Evolutionary conservation across 371 early-diverging fungal species (phyloP).

Genomic region (Apophysomyces elegans): DNA sequence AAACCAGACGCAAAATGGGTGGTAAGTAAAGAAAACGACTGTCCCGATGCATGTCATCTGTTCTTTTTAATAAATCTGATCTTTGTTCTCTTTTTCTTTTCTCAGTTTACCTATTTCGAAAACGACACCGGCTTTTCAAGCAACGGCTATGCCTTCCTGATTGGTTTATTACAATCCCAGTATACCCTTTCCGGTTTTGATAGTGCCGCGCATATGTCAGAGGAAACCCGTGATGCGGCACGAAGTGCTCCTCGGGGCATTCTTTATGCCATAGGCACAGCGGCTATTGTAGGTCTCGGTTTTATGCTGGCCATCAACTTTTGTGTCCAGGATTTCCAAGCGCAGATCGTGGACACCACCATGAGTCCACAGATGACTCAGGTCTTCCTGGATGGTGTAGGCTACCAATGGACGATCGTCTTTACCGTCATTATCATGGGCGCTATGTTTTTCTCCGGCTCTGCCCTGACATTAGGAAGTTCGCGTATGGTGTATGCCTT

Average conservation of each 20-base stretch:
- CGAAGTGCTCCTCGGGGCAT: constrained; percentile 71
- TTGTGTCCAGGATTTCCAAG: constrained; percentile 61
- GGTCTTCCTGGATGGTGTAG: constrained; percentile 65
- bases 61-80: too few relatives aligned
- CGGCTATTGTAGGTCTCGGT: constrained; percentile 58
- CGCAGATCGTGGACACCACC: constrained; percentile 46
- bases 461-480: constrained; percentile 53
- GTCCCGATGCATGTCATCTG: too few relatives aligned
- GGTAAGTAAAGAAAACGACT: constrained; percentile 11
- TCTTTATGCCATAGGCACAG: constrained; percentile 55
- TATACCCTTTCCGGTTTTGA: constrained; percentile 75
- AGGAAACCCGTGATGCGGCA: constrained; percentile 72
- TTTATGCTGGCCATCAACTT: constrained; percentile 63
- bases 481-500: constrained; percentile 79
- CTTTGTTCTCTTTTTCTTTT: too few relatives aligned
- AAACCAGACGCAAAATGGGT: constrained; percentile 41
- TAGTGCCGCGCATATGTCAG: constrained; percentile 77
- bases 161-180: constrained; percentile 53
- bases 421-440: constrained; percentile 55
- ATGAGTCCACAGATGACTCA: constrained; percentile 53
- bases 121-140: constrained; percentile 51
- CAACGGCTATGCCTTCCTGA: constrained; percentile 46
- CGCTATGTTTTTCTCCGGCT: constrained; percentile 60
- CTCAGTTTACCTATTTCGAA: constrained; percentile 54
- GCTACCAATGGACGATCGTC: constrained; percentile 53